Conservation (phyloP, 2,329 filamentous ascomycete species). For the Aureobasidium sp. region DNA sequence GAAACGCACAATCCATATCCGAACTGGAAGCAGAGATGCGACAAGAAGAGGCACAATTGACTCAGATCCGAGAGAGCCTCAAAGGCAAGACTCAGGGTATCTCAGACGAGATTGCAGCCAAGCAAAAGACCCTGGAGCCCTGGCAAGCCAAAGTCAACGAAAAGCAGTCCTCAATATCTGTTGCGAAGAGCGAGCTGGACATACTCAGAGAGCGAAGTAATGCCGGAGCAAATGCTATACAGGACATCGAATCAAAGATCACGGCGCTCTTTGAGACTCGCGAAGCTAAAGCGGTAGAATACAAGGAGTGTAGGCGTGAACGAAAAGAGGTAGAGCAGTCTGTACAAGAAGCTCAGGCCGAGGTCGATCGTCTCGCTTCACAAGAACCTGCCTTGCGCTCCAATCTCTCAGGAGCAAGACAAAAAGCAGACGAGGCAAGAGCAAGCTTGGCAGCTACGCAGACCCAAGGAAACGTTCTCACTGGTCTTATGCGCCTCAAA, state of each 20-base stretch:
- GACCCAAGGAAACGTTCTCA: constrained; percentile 76
- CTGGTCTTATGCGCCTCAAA: constrained; percentile 86
- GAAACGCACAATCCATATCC: constrained; percentile 65
- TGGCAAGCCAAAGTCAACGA: constrained; percentile 97
- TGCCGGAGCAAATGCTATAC: constrained; percentile 73
- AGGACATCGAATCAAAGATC: constrained; percentile 78
- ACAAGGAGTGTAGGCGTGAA: constrained; percentile 68
- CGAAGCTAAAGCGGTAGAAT: constrained; percentile 62
- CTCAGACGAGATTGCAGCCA: constrained; percentile 83
- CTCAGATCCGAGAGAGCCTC: constrained; percentile 73
- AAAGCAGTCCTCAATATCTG: constrained; percentile 87
- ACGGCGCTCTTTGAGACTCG: constrained; percentile 64
- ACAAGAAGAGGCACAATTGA: constrained; percentile 73
- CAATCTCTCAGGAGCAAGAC: constrained; percentile 80
- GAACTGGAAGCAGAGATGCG: constrained; percentile 70
- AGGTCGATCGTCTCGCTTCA: constrained; percentile 63
- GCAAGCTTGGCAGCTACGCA: constrained; percentile 85
- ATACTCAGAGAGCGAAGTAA: constrained; percentile 88
- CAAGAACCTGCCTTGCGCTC: constrained; percentile 77
- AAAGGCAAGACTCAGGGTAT: constrained; percentile 95
- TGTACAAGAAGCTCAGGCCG: constrained; percentile 60
- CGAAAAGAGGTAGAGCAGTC: constrained; percentile 69
- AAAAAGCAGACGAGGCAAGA: constrained; percentile 93
- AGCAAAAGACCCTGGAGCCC: constrained; percentile 90
- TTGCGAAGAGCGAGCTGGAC: constrained; percentile 88